Conservation (phyloP, 2,329 filamentous ascomycete genomes). For the Diaporthe helianthi region DNA sequence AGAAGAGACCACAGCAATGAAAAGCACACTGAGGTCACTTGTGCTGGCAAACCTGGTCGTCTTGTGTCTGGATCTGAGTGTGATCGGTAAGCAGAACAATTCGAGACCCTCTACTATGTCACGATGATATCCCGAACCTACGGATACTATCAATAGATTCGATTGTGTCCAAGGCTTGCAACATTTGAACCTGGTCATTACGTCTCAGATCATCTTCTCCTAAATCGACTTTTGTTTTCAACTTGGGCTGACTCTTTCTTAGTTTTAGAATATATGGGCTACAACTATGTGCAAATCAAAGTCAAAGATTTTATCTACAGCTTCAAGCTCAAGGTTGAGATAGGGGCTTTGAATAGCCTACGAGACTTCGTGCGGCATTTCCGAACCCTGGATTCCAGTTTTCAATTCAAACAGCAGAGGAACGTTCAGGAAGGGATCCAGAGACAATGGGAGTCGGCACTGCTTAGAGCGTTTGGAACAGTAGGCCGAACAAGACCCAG, state of each 20-base stretch:
- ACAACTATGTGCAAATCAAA: slow-evolving; percentile 49
- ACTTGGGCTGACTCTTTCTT: not conserved
- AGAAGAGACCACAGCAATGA: slow-evolving; percentile 20
- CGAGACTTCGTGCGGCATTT: slow-evolving; percentile 25
- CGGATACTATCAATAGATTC: no score
- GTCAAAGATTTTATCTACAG: slow-evolving; percentile 52
- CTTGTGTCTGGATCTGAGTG: slow-evolving; percentile 48
- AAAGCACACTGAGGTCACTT: slow-evolving; percentile 37
- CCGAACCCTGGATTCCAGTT: not conserved
- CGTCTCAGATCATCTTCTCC: not conserved
- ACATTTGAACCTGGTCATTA: no score
- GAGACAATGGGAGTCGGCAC: slow-evolving; percentile 29
- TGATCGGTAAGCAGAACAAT: slow-evolving; percentile 40
- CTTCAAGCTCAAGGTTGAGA: slow-evolving; percentile 61
- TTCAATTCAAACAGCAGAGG: slow-evolving; percentile 11
- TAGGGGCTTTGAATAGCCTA: slow-evolving; percentile 57
- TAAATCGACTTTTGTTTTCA: not conserved
- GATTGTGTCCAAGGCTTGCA: no score
- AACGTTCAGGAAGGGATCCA: slow-evolving; percentile 23
- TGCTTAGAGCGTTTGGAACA: slow-evolving; percentile 23
- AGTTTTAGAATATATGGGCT: slow-evolving; percentile 47
- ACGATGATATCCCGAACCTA: no score
- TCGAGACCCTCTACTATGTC: no score
- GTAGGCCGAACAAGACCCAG: not conserved
- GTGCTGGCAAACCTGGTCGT: slow-evolving; percentile 52